Evolutionary conservation across 2,329 filamentous ascomycete species (phyloP).

Genomic region (Aspergillus neotritici): DNA sequence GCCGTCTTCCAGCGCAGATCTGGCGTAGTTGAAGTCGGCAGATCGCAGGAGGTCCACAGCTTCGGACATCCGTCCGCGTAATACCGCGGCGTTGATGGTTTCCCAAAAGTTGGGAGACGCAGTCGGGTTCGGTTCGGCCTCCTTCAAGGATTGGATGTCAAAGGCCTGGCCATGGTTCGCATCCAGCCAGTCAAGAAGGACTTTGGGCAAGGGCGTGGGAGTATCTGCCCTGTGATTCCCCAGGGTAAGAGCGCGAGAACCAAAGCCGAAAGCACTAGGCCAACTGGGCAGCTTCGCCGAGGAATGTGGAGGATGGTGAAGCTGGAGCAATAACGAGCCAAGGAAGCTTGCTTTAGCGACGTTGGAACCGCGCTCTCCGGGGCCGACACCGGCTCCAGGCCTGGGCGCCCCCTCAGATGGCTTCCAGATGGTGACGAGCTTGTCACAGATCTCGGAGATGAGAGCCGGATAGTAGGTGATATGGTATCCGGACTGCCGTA

Average conservation of each 20-base stretch:
- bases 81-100: slow-evolving; percentile 64
- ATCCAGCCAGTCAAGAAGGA: slow-evolving; percentile 78
- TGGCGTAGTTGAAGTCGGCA: slow-evolving; percentile 73
- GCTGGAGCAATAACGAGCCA: slow-evolving; percentile 68
- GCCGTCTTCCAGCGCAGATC: slow-evolving; percentile 57
- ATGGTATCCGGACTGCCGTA: slow-evolving; percentile 27
- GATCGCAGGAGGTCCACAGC: slow-evolving; percentile 64
- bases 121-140: slow-evolving; percentile 65
- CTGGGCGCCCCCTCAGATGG: slow-evolving; percentile 33
- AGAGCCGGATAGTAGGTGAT: slow-evolving; percentile 26
- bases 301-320: slow-evolving; percentile 63
- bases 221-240: slow-evolving; percentile 21
- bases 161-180: slow-evolving; percentile 66
- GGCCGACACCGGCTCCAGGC: slow-evolving; percentile 59
- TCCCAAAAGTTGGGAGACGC: slow-evolving; percentile 80
- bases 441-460: slow-evolving; percentile 31
- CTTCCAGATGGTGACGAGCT: slow-evolving; percentile 33
- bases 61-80: slow-evolving; percentile 67
- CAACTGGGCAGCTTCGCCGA: slow-evolving; percentile 16
- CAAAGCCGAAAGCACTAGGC: slow-evolving; percentile 20
- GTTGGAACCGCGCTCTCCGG: slow-evolving; percentile 54
- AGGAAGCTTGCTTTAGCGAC: slow-evolving; percentile 74
- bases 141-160: slow-evolving; percentile 61
- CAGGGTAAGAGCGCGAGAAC: slow-evolving; percentile 26
- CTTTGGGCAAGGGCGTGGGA: slow-evolving; percentile 58